Evolutionary conservation across 192 early-diverging fungal genomes (phyloP), one percentile per base, ranked within the genome.

Genomic region (Dimargaris xerosporica): DNA sequence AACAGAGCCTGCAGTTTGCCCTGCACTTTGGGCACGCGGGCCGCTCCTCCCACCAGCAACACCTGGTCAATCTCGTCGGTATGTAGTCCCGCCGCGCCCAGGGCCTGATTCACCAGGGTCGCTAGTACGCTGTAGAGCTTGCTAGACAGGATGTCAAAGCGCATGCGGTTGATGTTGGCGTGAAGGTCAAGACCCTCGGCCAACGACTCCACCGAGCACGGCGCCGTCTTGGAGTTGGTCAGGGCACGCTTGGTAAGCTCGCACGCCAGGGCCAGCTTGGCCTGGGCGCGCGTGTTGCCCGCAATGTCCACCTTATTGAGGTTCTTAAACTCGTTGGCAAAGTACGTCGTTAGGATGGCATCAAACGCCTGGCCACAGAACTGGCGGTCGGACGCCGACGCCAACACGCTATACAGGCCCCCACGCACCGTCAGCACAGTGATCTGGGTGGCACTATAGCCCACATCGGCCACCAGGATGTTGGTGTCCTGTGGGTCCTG

Each of bases 241-340:
- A 98, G 78, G 65, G 87, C 87, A 64, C 88, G 84, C 82, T 96
- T 96, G 65, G 95, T 96, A 60, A 83, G 75, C 76, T 98, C 95
- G 46, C 85, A 89, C 30, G 91, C 87, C 68, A 77, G 75, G 30
- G 76, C 72, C 59, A 96, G 80, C 81, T 98, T 98, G 59, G 84
- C 76, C 44, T 86, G 64, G 30, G 95, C 81, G 62, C 85, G 80
- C 64, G 79, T 76, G 72, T 91, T 90, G 60, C 76, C 69, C 41
- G 67, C 67, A 58, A 96, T 78, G 69, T 95, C 89, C 34, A 89
- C 71, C 74, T 89, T 85, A 58, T 76, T 77, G 72, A 91, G 91
- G 65, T 84, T 83, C 70, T 89, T 85, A 77, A 98, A 98, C 67
- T 96, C 93, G 41, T 76, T 80, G 44, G 78, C 78, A 70, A 92